Evolutionary conservation across 352 stramenopile species (phyloP).

Genomic region (Sclerospora graminicola): DNA sequence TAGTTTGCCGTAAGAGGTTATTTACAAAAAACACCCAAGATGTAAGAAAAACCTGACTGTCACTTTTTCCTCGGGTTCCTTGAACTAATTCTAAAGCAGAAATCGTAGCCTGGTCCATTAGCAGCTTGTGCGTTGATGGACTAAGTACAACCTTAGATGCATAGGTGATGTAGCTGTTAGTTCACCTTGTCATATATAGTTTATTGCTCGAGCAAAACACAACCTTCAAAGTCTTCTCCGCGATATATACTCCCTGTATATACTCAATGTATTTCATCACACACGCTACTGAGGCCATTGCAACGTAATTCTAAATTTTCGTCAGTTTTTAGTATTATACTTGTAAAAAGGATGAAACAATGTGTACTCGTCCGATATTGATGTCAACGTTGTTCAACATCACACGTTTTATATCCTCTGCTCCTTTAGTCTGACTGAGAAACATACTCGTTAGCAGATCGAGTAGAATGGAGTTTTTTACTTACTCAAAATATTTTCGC

Average conservation of each 20-base stretch:
- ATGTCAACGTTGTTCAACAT: constrained; percentile 77
- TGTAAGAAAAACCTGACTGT: constrained; percentile 30
- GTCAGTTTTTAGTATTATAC: too few relatives aligned
- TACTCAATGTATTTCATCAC: constrained; percentile 83
- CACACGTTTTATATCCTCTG: constrained; percentile 73
- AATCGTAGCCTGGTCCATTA: constrained; percentile 82
- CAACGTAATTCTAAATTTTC: constrained; percentile 80
- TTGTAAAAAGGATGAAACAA: not conserved
- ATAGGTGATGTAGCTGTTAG: not conserved
- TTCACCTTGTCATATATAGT: not conserved
- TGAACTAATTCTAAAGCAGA: constrained; percentile 60
- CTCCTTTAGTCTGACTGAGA: constrained; percentile 71
- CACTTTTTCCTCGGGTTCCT: constrained; percentile 37
- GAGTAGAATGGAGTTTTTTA: not conserved
- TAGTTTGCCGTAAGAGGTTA: not conserved
- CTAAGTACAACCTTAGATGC: constrained; percentile 57
- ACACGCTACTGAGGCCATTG: constrained; percentile 70
- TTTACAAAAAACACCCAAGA: not conserved
- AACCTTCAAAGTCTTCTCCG: constrained; percentile 67
- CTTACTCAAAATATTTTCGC: constrained; percentile 74
- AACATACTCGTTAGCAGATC: not conserved
- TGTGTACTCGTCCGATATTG: constrained; percentile 57
- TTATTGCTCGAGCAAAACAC: not conserved
- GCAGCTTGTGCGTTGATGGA: constrained; percentile 52
- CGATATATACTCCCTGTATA: constrained; percentile 81